A percentile compares a stretch with the other conserved stretches of the same genome.
Evolutionary conservation across 2,329 filamentous ascomycete genomes (phyloP).

Genomic region (Microdochium nivale): DNA sequence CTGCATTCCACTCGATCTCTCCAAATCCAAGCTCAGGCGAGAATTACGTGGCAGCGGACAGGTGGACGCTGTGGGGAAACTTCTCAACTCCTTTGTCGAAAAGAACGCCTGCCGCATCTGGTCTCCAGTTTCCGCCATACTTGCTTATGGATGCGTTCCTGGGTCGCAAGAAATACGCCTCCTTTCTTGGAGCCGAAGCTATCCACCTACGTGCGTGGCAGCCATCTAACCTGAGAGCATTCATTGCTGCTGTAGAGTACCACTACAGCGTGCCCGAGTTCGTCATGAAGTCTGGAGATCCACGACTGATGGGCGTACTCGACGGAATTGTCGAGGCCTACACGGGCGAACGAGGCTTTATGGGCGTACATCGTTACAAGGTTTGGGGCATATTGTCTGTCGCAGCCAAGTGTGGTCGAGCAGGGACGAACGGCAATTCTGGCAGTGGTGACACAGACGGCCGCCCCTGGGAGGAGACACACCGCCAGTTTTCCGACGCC

Average conservation of each 20-base stretch:
- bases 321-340: slow-evolving; percentile 48
- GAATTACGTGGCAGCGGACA: slow-evolving; percentile 37
- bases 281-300: slow-evolving; percentile 39
- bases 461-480: slow-evolving; percentile 41
- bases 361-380: slow-evolving; percentile 48
- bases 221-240: slow-evolving; percentile 43
- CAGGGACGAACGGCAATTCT: slow-evolving; percentile 42
- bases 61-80: slow-evolving; percentile 42
- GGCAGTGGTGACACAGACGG: slow-evolving; percentile 30
- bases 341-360: slow-evolving; percentile 45
- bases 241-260: slow-evolving; percentile 45
- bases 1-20: slow-evolving; percentile 45
- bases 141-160: slow-evolving; percentile 47
- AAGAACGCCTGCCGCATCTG: slow-evolving; percentile 40
- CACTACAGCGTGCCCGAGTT: slow-evolving; percentile 45
- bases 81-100: slow-evolving; percentile 42
- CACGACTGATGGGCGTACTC: slow-evolving; percentile 40
- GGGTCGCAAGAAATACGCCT: slow-evolving; percentile 39
- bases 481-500: slow-evolving; percentile 40
- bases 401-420: slow-evolving; percentile 42
- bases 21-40: slow-evolving; percentile 42
- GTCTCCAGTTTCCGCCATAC: slow-evolving; percentile 42
- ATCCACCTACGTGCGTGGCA: slow-evolving; percentile 44
- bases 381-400: slow-evolving; percentile 47
- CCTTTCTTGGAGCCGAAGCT: slow-evolving; percentile 42